phyloP scores from a whole-genome alignment of 192 early-diverging fungal genomes.

The Coemansia sp. region DNA sequence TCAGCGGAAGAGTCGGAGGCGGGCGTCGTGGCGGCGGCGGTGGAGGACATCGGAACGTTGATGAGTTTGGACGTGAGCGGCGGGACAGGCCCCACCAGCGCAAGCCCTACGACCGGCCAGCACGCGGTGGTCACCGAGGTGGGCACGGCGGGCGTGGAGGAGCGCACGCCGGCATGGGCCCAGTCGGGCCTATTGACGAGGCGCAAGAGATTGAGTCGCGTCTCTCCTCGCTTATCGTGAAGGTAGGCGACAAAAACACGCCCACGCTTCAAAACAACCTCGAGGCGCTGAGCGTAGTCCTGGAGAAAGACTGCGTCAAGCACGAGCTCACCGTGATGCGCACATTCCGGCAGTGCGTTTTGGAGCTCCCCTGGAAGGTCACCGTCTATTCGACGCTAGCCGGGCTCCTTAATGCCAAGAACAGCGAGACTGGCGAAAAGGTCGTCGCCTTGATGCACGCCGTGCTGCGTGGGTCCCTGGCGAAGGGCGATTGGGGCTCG shows the following conservation, averaged over 20 bases:
- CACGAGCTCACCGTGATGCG: constrained; percentile 61
- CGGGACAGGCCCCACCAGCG: constrained; percentile 39
- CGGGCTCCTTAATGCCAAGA: constrained; percentile 78
- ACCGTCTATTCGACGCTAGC: constrained; percentile 73
- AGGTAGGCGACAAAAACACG: constrained; percentile 72
- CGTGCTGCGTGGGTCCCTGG: constrained; percentile 58
- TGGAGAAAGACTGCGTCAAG: constrained; percentile 69
- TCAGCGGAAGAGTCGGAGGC: constrained; percentile 36
- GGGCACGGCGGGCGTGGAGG: constrained; percentile 10
- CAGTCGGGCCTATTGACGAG: constrained; percentile 33
- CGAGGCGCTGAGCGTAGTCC: constrained; percentile 64
- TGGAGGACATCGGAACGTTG: constrained; percentile 30
- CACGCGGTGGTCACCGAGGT: constrained; percentile 22
- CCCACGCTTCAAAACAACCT: constrained; percentile 64
- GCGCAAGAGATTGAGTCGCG: constrained; percentile 64
- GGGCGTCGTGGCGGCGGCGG: constrained; percentile 28
- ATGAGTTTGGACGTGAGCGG: constrained; percentile 55
- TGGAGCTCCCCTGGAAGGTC: constrained; percentile 47
- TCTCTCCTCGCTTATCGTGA: constrained; percentile 68
- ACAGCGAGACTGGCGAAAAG: constrained; percentile 59
- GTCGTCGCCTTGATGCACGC: constrained; percentile 62
- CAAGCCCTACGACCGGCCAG: constrained; percentile 54
- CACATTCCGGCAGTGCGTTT: constrained; percentile 52
- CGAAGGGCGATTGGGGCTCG: constrained; percentile 61
- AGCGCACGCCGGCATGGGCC: constrained; percentile 11